phyloP scores from a whole-genome alignment of 768 basidiomycete species.

The Termitomyces sp. region DNA sequence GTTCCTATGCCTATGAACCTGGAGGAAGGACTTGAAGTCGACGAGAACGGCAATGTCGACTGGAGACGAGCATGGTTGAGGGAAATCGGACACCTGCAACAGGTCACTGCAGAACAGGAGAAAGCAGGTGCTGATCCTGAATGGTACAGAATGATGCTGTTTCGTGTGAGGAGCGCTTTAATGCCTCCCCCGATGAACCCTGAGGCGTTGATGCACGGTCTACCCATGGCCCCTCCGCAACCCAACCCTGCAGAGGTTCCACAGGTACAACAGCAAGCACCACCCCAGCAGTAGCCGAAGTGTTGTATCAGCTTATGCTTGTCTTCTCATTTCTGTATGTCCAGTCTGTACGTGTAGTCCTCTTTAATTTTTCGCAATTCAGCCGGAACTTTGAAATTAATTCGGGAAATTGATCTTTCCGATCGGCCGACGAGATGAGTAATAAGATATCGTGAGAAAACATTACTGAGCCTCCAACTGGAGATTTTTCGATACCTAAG shows the following conservation, averaged over 20 bases:
- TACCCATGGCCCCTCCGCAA: slow-evolving; percentile 40
- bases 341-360: background rate
- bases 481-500: background rate
- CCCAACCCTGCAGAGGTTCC: slow-evolving; percentile 39
- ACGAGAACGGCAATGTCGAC: slow-evolving; percentile 77
- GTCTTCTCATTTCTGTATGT: background rate
- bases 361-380: background rate
- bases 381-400: background rate
- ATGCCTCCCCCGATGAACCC: slow-evolving; percentile 59
- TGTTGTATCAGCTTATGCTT: background rate
- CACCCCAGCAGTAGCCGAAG: slow-evolving; percentile 5
- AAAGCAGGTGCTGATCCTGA: slow-evolving; percentile 79
- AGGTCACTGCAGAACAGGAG: slow-evolving; percentile 79
- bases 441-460: slow-evolving; percentile 8
- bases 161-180: slow-evolving; percentile 72
- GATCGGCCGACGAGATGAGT: slow-evolving; percentile 15
- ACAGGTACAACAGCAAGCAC: slow-evolving; percentile 25
- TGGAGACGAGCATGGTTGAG: slow-evolving; percentile 82
- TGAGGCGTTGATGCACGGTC: slow-evolving; percentile 46
- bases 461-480: background rate
- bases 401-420: too few species aligned
- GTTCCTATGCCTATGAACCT: slow-evolving; percentile 57
- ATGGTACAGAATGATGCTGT: slow-evolving; percentile 85
- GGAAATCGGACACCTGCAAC: slow-evolving; percentile 72
- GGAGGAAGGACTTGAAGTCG: slow-evolving; percentile 67